Evolutionary conservation across 192 early-diverging fungal species (phyloP).

Genomic region (Backusella tarrabulga): DNA sequence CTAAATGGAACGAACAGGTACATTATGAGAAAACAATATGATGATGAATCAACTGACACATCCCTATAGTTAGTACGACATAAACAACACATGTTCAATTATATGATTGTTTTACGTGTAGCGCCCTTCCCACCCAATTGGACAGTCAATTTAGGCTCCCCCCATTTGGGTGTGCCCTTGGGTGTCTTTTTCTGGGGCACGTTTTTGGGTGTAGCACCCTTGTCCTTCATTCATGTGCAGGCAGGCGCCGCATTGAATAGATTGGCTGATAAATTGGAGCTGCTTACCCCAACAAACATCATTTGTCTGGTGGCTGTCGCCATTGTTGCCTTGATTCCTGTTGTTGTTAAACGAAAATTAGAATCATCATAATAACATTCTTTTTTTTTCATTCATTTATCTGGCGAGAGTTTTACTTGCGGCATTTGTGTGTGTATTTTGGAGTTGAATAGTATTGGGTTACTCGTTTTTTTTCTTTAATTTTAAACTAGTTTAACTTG

Average conservation of each 20-base stretch:
- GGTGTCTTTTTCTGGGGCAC: conserved; percentile 55
- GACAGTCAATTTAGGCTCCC: conserved; percentile 55
- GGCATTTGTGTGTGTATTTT: neutral
- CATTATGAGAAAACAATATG: neutral
- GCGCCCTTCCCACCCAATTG: conserved; percentile 61
- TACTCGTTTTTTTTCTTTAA: no score
- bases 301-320: conserved; percentile 44
- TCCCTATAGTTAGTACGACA: conserved; percentile 37
- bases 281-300: conserved; percentile 48
- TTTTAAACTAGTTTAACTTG: neutral
- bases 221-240: conserved; percentile 56
- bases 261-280: conserved; percentile 44
- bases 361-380: neutral
- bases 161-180: conserved; percentile 54
- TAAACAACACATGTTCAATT: conserved; percentile 55
- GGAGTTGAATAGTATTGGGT: no score
- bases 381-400: neutral
- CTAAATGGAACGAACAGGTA: conserved; percentile 49
- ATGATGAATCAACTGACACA: neutral
- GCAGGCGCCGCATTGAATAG: conserved; percentile 54
- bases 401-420: neutral
- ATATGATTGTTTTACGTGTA: conserved; percentile 56
- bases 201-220: conserved; percentile 50
- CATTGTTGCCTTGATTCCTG: conserved; percentile 46
- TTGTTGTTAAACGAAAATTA: conserved; percentile 37